Base-by-base conservation (phyloP, 306 rosid species). In the Pachyrhizus erosus region DNA sequence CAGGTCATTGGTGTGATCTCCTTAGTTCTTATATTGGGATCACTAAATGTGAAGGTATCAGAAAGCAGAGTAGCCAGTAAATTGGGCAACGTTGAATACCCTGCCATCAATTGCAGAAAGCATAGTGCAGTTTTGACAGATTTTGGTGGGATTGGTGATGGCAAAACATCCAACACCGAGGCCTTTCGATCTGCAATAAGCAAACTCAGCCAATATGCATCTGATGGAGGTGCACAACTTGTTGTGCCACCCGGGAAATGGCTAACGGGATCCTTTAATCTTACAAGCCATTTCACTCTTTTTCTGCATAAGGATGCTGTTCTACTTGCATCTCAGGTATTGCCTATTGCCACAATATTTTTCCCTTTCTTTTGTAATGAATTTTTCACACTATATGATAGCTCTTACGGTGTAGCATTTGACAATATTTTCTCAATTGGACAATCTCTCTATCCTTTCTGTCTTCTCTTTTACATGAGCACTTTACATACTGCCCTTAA, bases 141-240 rank as follows among this genome's bases (percentile, higher is more conserved):
- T 45, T 94, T 89, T 37, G 98, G 97, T 12, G 97, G 76, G 5
- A 91, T 94, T 52, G 97, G 96, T 11, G 98, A 94, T 84, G 98
- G 98, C 2, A 80, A 83, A 62, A 92, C 94, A 5, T 86, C 85
- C 1, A 94, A 94, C 78, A 94, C 98, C 0, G 77, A 87, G 42
- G 95, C 88, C 39, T 94, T 94, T 61, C 67, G 75, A 7, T 39
- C 64, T 8, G 95, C 98, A 8, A 81, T 94, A 10, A 80, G 75
- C 7, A 54, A 88, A 37, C 91, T 94, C 1, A 85, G 89, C 80
- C 14, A 70, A 2, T 11, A 5, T 46, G 91, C 89, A 27, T 23
- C 83, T 1, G 93, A 91, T n/a, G 97, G 97, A 2, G 98, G 97
- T 37, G 87, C 92, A 1, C 62, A 45, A 60, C 91, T 92, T 5